A percentile compares a stretch with the other conserved stretches of the same genome.
phyloP scores from a whole-genome alignment of 2,329 filamentous ascomycete genomes.

The Thielaviopsis punctulata region DNA sequence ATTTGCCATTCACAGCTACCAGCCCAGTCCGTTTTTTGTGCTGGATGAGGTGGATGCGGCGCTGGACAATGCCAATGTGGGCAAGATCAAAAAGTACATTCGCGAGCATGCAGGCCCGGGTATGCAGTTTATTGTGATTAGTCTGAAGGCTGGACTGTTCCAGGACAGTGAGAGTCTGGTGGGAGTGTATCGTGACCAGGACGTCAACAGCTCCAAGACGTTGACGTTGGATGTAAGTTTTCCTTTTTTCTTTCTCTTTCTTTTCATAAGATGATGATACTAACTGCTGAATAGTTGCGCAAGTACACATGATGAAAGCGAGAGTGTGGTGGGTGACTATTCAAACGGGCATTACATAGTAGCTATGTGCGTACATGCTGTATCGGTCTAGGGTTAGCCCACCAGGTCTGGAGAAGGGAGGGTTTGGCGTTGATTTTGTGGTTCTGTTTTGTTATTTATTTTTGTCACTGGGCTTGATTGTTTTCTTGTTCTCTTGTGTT shows the following conservation, averaged over 20 bases:
- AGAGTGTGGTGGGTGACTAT: too few species aligned
- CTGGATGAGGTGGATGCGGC: constrained; percentile 96
- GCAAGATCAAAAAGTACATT: constrained; percentile 92
- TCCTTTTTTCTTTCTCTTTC: neutral
- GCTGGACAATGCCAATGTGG: constrained; percentile 93
- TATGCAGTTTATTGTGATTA: constrained; percentile 99
- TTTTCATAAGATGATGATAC: neutral
- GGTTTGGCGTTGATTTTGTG: neutral
- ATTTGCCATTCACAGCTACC: constrained; percentile 92
- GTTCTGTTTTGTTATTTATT: neutral
- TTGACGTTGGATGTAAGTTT: constrained; percentile 84
- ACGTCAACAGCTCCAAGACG: constrained; percentile 77
- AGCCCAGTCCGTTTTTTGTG: constrained; percentile 92
- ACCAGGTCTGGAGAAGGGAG: neutral
- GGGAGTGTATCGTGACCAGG: constrained; percentile 88
- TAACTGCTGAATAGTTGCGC: constrained; percentile 9
- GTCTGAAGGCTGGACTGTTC: constrained; percentile 86
- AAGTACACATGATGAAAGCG: constrained; percentile 11
- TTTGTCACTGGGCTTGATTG: neutral
- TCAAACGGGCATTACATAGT: too few species aligned
- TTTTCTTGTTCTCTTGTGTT: neutral
- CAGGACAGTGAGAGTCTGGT: constrained; percentile 93
- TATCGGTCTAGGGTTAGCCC: too few species aligned
- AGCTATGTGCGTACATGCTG: too few species aligned
- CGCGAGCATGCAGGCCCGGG: constrained; percentile 84